Base-by-base conservation (phyloP, 1,139 yeast genomes). In the Kodamaea sp. region DNA sequence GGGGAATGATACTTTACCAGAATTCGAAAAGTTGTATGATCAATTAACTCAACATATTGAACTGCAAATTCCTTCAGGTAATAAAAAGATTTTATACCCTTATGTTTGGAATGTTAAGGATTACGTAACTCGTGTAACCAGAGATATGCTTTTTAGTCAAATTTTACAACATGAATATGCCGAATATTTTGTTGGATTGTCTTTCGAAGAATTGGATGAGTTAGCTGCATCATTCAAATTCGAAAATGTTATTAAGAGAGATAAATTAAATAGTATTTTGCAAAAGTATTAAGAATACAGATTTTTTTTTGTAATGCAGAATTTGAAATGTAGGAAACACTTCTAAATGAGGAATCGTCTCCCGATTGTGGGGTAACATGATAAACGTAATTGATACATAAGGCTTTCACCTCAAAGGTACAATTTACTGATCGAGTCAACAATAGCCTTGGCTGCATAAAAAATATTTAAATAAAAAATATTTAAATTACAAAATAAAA, bases 191-290 rank as follows among this genome's bases (percentile, higher is more conserved):
- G 62, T 54, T 28, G 73, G 58, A 11, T 58, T 68, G 45, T 50
- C 58, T 9, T 65, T 60, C 31, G 71, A 68, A 28, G 72, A 70
- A 27, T 59, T 71, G 41, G 76, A 71, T 44, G 75, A 67, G 48
- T 57, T 71, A 51, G 76, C 76, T 29, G 73, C 70, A 30, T 65
- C 69, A 31, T 70, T 70, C 60, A 69, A 70, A 49, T 60, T 70
- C 39, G 76, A 70, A 49, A 69, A 70, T 46, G 56, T 67, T 32
- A 47, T 52, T 25, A 61, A 62, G 53, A 62, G 76, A 47, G 67
- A 65, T 28, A 65, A 63, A 45, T 59, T 70, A 48, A 70, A 69
- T 45, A 50, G 52, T 29, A 67, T 67, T 42, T 60, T 67, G 40
- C 53, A 48, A 36, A 48, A 52, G 7, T 62, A 62, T 42, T 60